Evolutionary conservation across 306 rosid species (phyloP).

Genomic region (Abrus precatorius): DNA sequence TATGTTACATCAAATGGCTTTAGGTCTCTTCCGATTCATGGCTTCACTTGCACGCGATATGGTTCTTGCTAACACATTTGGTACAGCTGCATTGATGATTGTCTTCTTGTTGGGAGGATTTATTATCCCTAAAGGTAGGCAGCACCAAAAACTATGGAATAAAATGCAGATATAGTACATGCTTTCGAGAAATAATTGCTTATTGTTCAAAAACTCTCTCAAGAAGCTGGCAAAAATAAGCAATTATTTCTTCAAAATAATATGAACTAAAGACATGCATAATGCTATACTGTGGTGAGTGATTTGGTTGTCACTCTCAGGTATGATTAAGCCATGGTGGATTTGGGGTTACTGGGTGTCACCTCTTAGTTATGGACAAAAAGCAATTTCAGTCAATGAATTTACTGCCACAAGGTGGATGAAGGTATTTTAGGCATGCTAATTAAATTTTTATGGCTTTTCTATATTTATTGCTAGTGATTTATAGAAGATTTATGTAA

Average conservation of each 20-base stretch:
- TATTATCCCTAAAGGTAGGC: constrained; percentile 77
- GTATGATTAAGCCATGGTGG: constrained; percentile 87
- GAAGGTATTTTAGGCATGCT: constrained; percentile 59
- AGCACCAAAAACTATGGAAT: neutral
- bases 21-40: constrained; percentile 82
- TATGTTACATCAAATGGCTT: constrained; percentile 83
- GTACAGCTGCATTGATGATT: constrained; percentile 74
- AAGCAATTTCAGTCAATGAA: constrained; percentile 81
- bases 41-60: constrained; percentile 82
- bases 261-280: no score
- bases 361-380: constrained; percentile 84
- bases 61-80: constrained; percentile 83
- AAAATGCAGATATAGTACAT: neutral
- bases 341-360: constrained; percentile 87
- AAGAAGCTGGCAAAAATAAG: no score
- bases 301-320: constrained; percentile 54
- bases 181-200: no score
- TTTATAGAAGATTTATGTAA: constrained; percentile 23
- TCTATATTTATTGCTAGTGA: neutral
- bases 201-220: no score
- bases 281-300: neutral
- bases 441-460: constrained; percentile 27
- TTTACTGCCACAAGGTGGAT: constrained; percentile 84
- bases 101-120: constrained; percentile 86
- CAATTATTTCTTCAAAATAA: no score